These are phyloP conservation scores for Penicillium alfredii DNA, from an alignment of 495 filamentous ascomycete species.

Conservation along the genomic window DNA sequence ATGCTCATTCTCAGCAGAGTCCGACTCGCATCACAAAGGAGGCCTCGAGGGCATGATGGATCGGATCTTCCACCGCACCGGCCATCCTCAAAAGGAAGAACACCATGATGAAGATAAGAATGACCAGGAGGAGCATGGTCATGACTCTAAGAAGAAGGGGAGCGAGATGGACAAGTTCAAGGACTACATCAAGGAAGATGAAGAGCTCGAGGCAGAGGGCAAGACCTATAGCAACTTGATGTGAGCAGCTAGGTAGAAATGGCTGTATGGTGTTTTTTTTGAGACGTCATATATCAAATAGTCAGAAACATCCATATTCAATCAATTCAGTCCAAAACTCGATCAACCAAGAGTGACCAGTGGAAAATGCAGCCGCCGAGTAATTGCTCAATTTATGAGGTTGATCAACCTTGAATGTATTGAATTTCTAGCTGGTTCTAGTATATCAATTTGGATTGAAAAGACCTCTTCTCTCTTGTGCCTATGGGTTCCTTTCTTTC, in stretches of 20 bases:
- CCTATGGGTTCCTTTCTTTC: no score
- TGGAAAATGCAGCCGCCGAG: no score
- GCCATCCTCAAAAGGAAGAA: constrained; percentile 1
- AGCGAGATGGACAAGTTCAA: constrained; percentile 3
- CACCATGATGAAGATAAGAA: background rate
- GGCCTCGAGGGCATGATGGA: constrained; percentile 3
- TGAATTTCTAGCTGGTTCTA: no score
- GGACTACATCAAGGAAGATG: constrained; percentile 3
- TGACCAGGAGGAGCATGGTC: constrained; percentile 1
- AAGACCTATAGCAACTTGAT: constrained; percentile 5
- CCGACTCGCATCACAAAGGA: constrained; percentile 1
- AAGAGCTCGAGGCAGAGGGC: constrained; percentile 3
- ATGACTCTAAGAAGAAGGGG: constrained; percentile 2
- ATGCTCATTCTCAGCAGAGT: no score
- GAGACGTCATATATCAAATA: background rate
- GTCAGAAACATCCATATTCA: no score
- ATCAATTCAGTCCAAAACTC: no score
- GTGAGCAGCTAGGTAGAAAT: background rate
- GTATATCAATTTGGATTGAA: no score
- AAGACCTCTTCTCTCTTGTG: no score
- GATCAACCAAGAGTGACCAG: no score
- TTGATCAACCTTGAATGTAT: no score
- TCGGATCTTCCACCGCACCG: constrained; percentile 4
- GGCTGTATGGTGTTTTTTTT: background rate
- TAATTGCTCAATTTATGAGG: no score